A percentile compares a stretch with the other conserved stretches of the same genome.
phyloP scores from a whole-genome alignment of 345 rosid genomes.

The Salix brachista region DNA sequence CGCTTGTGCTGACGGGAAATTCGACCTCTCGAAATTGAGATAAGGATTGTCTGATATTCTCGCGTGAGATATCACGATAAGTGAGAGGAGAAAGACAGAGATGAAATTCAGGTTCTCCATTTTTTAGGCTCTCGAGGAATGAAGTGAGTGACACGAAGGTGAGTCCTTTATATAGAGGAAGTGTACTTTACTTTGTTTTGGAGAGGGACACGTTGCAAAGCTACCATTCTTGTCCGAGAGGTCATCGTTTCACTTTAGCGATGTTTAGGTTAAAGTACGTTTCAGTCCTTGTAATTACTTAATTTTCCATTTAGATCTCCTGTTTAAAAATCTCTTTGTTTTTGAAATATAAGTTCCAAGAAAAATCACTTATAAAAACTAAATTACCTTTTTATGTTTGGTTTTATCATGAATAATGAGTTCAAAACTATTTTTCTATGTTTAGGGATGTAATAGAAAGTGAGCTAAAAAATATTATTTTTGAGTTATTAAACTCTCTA shows the following conservation, averaged over 20 bases:
- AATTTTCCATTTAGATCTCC: not conserved
- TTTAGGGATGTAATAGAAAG: too few relatives aligned
- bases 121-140: not conserved
- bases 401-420: too few relatives aligned
- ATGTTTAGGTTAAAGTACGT: not conserved
- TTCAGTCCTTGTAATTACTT: not conserved
- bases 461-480: too few relatives aligned
- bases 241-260: too few relatives aligned
- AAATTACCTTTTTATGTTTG: too few relatives aligned
- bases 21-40: conserved; percentile 34
- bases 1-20: conserved; percentile 62
- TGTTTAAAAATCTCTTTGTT: not conserved
- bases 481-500: too few relatives aligned
- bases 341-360: too few relatives aligned
- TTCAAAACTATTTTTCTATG: too few relatives aligned
- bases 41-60: not conserved
- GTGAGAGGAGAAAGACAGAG: conserved; percentile 20
- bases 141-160: not conserved
- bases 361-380: too few relatives aligned
- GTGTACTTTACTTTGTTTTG: not conserved
- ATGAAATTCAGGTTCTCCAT: conserved; percentile 39
- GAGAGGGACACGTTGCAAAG: conserved; percentile 14
- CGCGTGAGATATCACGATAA: conserved; percentile 20
- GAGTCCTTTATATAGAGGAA: not conserved
- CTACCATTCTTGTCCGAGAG: not conserved